Evolutionary conservation across 2,329 filamentous ascomycete species (phyloP).

Genomic region (Zarea fungicola): DNA sequence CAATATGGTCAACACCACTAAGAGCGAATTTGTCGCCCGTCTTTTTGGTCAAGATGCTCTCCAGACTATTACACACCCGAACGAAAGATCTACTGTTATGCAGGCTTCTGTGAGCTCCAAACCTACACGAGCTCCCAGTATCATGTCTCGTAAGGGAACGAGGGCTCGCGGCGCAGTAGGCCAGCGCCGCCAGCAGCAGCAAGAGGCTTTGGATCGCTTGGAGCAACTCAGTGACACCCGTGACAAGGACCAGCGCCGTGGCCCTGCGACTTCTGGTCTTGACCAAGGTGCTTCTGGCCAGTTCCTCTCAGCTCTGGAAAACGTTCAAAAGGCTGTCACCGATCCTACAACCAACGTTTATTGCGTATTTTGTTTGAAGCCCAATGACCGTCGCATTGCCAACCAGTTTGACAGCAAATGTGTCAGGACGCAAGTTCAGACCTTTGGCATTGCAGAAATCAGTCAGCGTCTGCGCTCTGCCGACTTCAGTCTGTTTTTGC

Average conservation of each 20-base stretch:
- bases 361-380: slow-evolving; percentile 95
- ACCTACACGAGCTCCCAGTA: slow-evolving; percentile 84
- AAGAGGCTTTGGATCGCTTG: slow-evolving; percentile 40
- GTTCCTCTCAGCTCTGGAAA: slow-evolving; percentile 83
- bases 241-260: slow-evolving; percentile 34
- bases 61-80: slow-evolving; percentile 87
- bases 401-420: slow-evolving; percentile 99
- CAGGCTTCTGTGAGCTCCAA: slow-evolving; percentile 96
- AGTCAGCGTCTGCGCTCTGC: slow-evolving; percentile 87
- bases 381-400: slow-evolving; percentile 92
- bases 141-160: slow-evolving; percentile 73
- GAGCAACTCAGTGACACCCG: slow-evolving; percentile 46
- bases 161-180: slow-evolving; percentile 31
- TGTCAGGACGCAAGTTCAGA: slow-evolving; percentile 89
- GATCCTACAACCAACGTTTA: slow-evolving; percentile 85
- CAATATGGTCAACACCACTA: slow-evolving; percentile 84
- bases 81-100: slow-evolving; percentile 85
- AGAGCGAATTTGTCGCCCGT: slow-evolving; percentile 81
- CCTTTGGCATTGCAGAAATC: slow-evolving; percentile 94
- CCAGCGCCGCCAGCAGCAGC: slow-evolving; percentile 32
- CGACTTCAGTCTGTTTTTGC: slow-evolving; percentile 92
- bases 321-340: slow-evolving; percentile 81
- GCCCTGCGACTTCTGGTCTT: slow-evolving; percentile 35
- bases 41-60: slow-evolving; percentile 95
- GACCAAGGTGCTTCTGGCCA: slow-evolving; percentile 90